Conservation (phyloP, 371 early-diverging fungal genomes). For the Apophysomyces variabilis region DNA sequence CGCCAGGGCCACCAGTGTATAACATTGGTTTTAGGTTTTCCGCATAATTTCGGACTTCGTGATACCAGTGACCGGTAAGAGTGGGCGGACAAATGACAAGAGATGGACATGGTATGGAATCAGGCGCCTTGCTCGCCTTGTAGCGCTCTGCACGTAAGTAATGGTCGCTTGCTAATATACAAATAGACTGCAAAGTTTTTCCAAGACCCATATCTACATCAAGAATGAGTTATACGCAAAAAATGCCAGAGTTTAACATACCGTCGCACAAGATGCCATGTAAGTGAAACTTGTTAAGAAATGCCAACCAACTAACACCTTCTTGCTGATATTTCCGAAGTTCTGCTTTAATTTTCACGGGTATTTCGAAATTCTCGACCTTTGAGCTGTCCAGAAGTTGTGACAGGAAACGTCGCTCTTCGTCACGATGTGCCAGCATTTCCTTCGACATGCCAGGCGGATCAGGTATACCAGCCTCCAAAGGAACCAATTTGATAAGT, state of each 20-base stretch:
- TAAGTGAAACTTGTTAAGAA: slow-evolving; percentile 92
- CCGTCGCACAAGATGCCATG: slow-evolving; percentile 99
- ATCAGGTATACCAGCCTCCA: slow-evolving; percentile 90
- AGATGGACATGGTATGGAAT: slow-evolving; percentile 74
- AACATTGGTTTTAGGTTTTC: slow-evolving; percentile 79
- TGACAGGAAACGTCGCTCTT: slow-evolving; percentile 89
- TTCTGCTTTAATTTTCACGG: slow-evolving; percentile 90
- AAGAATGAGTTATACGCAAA: slow-evolving; percentile 1
- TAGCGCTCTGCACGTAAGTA: slow-evolving; percentile 65
- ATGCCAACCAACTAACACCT: slow-evolving; percentile 98
- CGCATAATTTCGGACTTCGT: slow-evolving; percentile 90
- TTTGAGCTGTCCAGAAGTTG: slow-evolving; percentile 91
- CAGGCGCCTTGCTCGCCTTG: slow-evolving; percentile 67
- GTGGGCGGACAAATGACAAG: slow-evolving; percentile 98
- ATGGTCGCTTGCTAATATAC: slow-evolving; percentile 93
- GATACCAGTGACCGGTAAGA: slow-evolving; percentile 97
- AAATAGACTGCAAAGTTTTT: slow-evolving; percentile 98
- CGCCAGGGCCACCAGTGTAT: slow-evolving; percentile 84
- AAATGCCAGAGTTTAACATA: slow-evolving; percentile 30
- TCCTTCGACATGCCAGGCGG: slow-evolving; percentile 85
- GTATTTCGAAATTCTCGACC: slow-evolving; percentile 86
- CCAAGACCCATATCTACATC: slow-evolving; percentile 95
- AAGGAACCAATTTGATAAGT: slow-evolving; percentile 91
- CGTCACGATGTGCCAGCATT: slow-evolving; percentile 77
- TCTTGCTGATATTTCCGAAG: slow-evolving; percentile 96